Evolutionary conservation across 371 early-diverging fungal genomes (phyloP).

Genomic region (Phascolomyces articulosus): DNA sequence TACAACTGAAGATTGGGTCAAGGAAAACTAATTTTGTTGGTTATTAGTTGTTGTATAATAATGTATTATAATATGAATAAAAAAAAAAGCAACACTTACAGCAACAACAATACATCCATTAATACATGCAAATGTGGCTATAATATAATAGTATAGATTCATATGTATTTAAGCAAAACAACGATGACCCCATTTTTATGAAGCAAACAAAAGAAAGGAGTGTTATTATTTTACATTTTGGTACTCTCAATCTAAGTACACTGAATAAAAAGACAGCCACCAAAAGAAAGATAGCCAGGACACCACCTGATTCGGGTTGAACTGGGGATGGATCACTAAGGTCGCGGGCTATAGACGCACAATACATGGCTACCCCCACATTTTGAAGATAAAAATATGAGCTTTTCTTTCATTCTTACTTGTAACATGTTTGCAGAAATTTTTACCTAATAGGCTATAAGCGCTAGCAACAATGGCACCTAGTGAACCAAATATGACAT

Average conservation of each 20-base stretch:
- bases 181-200: too few relatives aligned
- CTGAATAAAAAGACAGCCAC: conserved; percentile 39
- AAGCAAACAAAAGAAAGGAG: background rate
- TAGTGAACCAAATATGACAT: conserved; percentile 29
- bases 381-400: too few relatives aligned
- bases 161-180: too few relatives aligned
- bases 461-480: conserved; percentile 30
- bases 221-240: conserved; percentile 26
- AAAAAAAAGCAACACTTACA: conserved; percentile 17
- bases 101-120: conserved; percentile 37
- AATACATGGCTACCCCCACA: conserved; percentile 27
- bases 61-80: too few relatives aligned
- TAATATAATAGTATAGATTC: too few relatives aligned
- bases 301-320: conserved; percentile 35
- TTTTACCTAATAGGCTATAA: conserved; percentile 35
- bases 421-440: background rate
- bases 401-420: too few relatives aligned
- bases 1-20: conserved; percentile 29
- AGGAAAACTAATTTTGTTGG: conserved; percentile 25
- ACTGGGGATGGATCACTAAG: conserved; percentile 26
- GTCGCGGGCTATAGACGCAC: conserved; percentile 36
- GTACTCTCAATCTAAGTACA: conserved; percentile 34
- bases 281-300: conserved; percentile 41
- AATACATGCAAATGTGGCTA: conserved; percentile 46
- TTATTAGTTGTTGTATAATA: too few relatives aligned